Evolutionary conservation across 2,329 filamentous ascomycete genomes (phyloP).

Genomic region (Diaporthe helianthi): DNA sequence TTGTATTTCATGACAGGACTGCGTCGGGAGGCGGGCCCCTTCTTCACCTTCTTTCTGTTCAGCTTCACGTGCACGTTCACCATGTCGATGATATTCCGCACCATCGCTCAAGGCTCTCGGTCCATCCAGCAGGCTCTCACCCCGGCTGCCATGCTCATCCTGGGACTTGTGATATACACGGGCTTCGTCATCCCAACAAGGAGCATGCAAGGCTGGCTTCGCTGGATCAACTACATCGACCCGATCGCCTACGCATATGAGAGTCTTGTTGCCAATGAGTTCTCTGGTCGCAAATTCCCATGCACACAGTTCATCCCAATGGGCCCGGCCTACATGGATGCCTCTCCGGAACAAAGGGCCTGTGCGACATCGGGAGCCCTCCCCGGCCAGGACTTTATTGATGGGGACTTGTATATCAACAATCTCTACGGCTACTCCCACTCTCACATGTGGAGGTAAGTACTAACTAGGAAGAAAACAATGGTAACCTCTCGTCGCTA

Average conservation of each 20-base stretch:
- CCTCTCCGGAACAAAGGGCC: conserved; percentile 51
- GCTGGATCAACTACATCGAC: conserved; percentile 84
- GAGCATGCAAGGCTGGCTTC: conserved; percentile 81
- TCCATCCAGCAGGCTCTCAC: conserved; percentile 71
- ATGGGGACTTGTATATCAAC: conserved; percentile 64
- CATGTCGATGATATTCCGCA: conserved; percentile 89
- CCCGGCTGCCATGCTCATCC: conserved; percentile 65
- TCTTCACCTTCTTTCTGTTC: conserved; percentile 86
- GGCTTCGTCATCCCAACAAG: conserved; percentile 70
- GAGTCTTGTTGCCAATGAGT: conserved; percentile 83
- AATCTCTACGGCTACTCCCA: conserved; percentile 63
- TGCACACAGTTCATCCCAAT: conserved; percentile 57
- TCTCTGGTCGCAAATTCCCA: conserved; percentile 66
- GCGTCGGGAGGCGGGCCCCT: conserved; percentile 73
- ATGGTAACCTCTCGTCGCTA: background rate
- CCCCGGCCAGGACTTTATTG: conserved; percentile 58
- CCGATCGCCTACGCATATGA: conserved; percentile 84
- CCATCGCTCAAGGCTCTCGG: conserved; percentile 76
- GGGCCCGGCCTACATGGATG: conserved; percentile 47
- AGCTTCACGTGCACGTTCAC: conserved; percentile 75
- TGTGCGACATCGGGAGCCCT: conserved; percentile 67
- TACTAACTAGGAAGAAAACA: background rate
- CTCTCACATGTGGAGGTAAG: conserved; percentile 65
- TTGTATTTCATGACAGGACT: conserved; percentile 91
- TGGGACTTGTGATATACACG: conserved; percentile 74